A percentile compares a stretch with the other conserved stretches of the same genome.
These are phyloP conservation scores for Xerocomus amazonicus DNA, from an alignment of 1,284 basidiomycete genomes.

Conservation along the genomic window DNA sequence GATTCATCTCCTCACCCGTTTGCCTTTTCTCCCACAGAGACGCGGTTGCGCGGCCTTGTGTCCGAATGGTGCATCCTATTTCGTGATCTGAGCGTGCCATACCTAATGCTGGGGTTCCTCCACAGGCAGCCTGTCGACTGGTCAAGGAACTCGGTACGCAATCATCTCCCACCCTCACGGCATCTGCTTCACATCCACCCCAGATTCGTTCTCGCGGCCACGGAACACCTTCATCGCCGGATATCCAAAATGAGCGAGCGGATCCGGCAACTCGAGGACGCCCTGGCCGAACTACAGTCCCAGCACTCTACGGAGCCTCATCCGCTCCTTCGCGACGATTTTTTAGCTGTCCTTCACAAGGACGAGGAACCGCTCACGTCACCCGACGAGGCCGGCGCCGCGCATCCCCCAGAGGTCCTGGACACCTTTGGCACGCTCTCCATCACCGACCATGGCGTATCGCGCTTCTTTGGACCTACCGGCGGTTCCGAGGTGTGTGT, in stretches of 20 bases:
- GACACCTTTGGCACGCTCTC: conserved; percentile 61
- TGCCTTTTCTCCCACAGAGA: conserved; percentile 33
- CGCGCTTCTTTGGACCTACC: conserved; percentile 61
- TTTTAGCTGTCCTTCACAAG: conserved; percentile 40
- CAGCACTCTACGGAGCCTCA: conserved; percentile 53
- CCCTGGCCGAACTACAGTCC: conserved; percentile 50
- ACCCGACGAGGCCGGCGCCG: conserved; percentile 20
- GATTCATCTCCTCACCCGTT: conserved; percentile 2
- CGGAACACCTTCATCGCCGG: conserved; percentile 66
- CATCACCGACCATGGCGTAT: conserved; percentile 56
- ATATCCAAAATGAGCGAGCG: conserved; percentile 59
- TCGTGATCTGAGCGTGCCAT: background rate
- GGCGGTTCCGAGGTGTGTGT: conserved; percentile 57
- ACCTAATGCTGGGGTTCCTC: conserved; percentile 5
- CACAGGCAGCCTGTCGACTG: conserved; percentile 56
- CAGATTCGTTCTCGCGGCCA: conserved; percentile 69
- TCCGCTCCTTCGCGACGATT: conserved; percentile 59
- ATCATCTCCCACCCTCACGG: conserved; percentile 1
- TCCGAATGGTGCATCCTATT: conserved; percentile 54
- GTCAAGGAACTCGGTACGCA: conserved; percentile 56
- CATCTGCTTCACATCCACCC: conserved; percentile 3
- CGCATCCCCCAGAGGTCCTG: conserved; percentile 38
- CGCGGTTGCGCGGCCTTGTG: conserved; percentile 67
- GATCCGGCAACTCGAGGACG: conserved; percentile 65
- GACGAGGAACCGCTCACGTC: conserved; percentile 28